Evolutionary conservation across 306 rosid species (phyloP).

Genomic region (Trichosanthes cucumerina): DNA sequence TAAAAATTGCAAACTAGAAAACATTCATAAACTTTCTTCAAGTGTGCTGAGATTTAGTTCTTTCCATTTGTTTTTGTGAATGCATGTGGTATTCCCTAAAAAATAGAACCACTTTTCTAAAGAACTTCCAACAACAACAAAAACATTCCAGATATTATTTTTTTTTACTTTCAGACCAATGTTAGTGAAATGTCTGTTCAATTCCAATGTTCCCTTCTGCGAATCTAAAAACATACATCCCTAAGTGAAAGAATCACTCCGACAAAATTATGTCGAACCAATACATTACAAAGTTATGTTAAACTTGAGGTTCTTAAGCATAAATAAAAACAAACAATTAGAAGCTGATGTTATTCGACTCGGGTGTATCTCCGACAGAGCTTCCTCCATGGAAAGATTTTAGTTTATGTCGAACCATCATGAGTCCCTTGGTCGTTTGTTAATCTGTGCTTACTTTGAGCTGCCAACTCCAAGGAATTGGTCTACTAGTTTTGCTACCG

Average conservation of each 20-base stretch:
- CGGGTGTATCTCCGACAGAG: background rate
- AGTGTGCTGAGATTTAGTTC: background rate
- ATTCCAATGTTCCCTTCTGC: background rate
- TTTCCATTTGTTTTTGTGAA: background rate
- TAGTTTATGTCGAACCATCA: background rate
- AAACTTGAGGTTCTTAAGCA: background rate
- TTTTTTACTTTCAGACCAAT: background rate
- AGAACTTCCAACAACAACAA: background rate
- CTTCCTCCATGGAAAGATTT: background rate
- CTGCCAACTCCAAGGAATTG: conserved; percentile 39
- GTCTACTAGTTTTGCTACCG: conserved; percentile 53
- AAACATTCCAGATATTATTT: background rate
- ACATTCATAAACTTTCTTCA: background rate
- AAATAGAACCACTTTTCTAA: background rate
- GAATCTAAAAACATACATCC: background rate
- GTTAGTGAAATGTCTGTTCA: background rate
- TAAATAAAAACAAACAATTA: background rate
- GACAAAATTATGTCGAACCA: background rate
- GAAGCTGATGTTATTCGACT: background rate
- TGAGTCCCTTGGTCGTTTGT: background rate
- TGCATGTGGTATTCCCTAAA: background rate
- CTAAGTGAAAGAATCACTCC: background rate
- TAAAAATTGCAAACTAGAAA: background rate
- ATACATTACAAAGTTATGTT: background rate
- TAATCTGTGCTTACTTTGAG: background rate